A percentile compares a stretch with the other conserved stretches of the same genome.
Conservation (phyloP, 192 early-diverging fungal genomes). For the Umbelopsis sp. region DNA sequence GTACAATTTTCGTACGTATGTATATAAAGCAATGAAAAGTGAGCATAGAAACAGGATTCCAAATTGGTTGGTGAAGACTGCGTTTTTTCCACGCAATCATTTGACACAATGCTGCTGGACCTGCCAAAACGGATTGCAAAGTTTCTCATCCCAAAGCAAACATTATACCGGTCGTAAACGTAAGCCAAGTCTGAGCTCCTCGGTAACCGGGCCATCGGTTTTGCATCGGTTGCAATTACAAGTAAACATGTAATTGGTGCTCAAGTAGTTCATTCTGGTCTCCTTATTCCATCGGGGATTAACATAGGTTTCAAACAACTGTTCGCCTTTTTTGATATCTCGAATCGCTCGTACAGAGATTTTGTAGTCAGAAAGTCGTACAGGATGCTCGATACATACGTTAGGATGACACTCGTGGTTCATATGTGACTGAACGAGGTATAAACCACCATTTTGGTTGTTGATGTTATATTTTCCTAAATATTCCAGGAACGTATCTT, state of each 20-base stretch:
- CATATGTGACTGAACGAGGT: conserved; percentile 60
- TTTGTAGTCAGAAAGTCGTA: conserved; percentile 51
- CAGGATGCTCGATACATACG: conserved; percentile 54
- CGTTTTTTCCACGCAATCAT: neutral
- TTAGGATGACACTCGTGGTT: conserved; percentile 63
- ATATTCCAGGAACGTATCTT: conserved; percentile 56
- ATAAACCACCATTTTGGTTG: conserved; percentile 65
- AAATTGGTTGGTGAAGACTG: neutral
- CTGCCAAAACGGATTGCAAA: neutral
- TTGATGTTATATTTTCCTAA: conserved; percentile 65
- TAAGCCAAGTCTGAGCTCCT: conserved; percentile 47
- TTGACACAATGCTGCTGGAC: neutral
- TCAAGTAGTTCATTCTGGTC: conserved; percentile 51
- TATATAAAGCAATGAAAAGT: too few relatives aligned
- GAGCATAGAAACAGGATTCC: too few relatives aligned
- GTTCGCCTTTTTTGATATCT: conserved; percentile 59
- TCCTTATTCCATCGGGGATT: conserved; percentile 60
- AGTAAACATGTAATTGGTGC: conserved; percentile 61
- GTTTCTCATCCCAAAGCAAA: neutral
- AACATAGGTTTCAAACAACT: conserved; percentile 62
- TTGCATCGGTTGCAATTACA: conserved; percentile 63
- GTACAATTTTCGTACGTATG: too few relatives aligned
- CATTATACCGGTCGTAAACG: conserved; percentile 34
- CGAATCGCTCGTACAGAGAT: conserved; percentile 54
- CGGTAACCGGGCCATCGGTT: conserved; percentile 47